Evolutionary conservation across 176 grass and related monocot species (phyloP).

Genomic region (Musa acuminata): DNA sequence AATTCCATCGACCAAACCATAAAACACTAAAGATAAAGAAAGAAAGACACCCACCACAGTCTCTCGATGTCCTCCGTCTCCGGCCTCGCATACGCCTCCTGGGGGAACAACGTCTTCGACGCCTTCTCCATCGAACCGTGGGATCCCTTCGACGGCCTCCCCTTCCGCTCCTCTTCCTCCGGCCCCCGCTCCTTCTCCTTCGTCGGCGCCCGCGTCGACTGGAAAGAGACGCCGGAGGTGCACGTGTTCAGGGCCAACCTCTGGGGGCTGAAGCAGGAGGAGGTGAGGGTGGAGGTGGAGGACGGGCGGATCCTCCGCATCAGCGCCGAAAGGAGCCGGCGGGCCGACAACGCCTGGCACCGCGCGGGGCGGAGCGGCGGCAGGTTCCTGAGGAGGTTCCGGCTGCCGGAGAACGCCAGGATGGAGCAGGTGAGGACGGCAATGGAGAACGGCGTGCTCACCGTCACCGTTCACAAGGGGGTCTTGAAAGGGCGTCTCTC

Average conservation of each 20-base stretch:
- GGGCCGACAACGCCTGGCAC: not conserved
- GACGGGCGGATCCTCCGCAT: not conserved
- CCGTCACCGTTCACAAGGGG: not conserved
- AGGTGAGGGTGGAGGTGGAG: constrained; percentile 3
- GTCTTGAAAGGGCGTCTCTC: too few species aligned
- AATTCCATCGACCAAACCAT: too few species aligned
- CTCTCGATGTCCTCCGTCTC: too few species aligned
- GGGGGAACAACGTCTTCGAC: not conserved
- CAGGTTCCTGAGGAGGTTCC: not conserved
- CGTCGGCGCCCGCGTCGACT: not conserved
- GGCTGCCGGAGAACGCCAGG: constrained; percentile 1
- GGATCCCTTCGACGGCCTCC: not conserved
- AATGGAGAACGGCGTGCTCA: constrained; percentile 1
- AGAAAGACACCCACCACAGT: too few species aligned
- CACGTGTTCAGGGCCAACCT: constrained; percentile 9
- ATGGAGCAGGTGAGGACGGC: not conserved
- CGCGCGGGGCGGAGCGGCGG: not conserved
- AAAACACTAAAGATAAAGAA: too few species aligned
- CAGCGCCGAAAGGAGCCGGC: not conserved
- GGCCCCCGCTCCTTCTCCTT: not conserved
- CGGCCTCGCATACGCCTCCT: too few species aligned
- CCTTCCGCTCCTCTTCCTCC: not conserved
- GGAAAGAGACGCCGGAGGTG: not conserved
- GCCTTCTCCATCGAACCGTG: not conserved
- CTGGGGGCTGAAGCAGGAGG: constrained; percentile 2